phyloP scores from a whole-genome alignment of 768 basidiomycete species.

The Leccinellum albellum region DNA sequence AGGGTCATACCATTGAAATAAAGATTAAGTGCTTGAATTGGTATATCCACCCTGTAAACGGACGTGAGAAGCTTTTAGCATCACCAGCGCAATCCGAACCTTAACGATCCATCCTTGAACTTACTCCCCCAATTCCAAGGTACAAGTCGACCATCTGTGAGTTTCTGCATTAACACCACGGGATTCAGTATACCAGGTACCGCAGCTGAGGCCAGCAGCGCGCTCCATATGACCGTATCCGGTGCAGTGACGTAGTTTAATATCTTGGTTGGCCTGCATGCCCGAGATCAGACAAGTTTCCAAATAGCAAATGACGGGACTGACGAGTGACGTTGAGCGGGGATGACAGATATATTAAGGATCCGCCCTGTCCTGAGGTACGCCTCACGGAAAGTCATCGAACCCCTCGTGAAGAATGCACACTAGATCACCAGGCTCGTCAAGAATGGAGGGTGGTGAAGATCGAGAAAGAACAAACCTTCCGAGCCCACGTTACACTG shows the following conservation, averaged over 20 bases:
- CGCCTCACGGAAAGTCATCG: slow-evolving; percentile 93
- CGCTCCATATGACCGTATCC: slow-evolving; percentile 81
- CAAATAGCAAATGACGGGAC: slow-evolving; percentile 20
- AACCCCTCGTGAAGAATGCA: slow-evolving; percentile 87
- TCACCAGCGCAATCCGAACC: slow-evolving; percentile 39
- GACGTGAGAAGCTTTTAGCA: background rate
- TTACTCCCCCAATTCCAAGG: slow-evolving; percentile 95
- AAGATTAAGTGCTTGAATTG: slow-evolving; percentile 81
- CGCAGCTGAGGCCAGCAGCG: slow-evolving; percentile 83
- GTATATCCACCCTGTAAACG: slow-evolving; percentile 80
- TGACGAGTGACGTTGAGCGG: slow-evolving; percentile 83
- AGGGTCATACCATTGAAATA: slow-evolving; percentile 70
- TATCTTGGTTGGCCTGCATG: slow-evolving; percentile 81
- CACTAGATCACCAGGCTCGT: slow-evolving; percentile 41
- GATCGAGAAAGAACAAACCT: slow-evolving; percentile 45
- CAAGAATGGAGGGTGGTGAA: background rate
- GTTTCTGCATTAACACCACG: slow-evolving; percentile 92
- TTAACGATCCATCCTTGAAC: slow-evolving; percentile 89
- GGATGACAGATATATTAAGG: slow-evolving; percentile 90
- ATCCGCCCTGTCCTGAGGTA: slow-evolving; percentile 90
- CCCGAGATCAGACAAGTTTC: slow-evolving; percentile 6
- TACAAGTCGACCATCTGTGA: slow-evolving; percentile 69
- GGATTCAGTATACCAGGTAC: slow-evolving; percentile 95
- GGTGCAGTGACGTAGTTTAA: slow-evolving; percentile 97
- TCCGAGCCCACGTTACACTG: slow-evolving; percentile 82